Evolutionary conservation across 805 yeast genomes (phyloP), one percentile per base, ranked within the genome.

Genomic region (Barnettozyma wickerhamii): DNA sequence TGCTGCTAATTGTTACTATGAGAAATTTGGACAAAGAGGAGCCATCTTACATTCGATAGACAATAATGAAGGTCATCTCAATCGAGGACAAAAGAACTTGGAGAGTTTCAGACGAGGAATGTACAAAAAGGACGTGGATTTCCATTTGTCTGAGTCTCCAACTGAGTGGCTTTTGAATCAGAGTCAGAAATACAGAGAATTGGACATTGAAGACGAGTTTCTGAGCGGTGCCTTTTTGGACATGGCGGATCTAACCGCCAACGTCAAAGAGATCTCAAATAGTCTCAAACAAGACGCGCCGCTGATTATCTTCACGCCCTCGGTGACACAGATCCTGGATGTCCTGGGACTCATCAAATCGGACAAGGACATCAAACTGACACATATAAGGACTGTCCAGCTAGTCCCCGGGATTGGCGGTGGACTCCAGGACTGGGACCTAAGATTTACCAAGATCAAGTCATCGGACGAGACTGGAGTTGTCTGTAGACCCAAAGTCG

Each of bases 401-500:
- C 42, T 74, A 14, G 49, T 62, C 35, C 70, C 72, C 12, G 77
- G 78, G 6, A 69, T 67, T 26, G 75, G 76, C 2, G 77, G 77
- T 18, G 76, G 77, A 0, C 50, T 74, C 42, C 66, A 71, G 45
- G 75, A 70, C 35, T 74, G 79, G 79, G 77, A 74, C 45, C 58
- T 72, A 1, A 54, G 76, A 35, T 55, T 55, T 28, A 53, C 74
- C 1, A 42, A 51, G 2, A 61, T 69, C n/a, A 62, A 67, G 52
- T 63, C 66, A 4, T 64, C 68, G 2, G 69, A 68, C 3, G 63
- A 64, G 29, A 50, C 54, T 5, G 75, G 66, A 2, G 52, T 64
- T 42, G 74, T 72, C 5, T 72, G 75, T 37, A 58, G 78, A 46
- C 79, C 79, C 4, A 68, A 65, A 49, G 77, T 73, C 19, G 78